Percentiles rank a stretch among this genome's conserved stretches.
These are phyloP conservation scores for Hypericum perforatum DNA, from an alignment of 345 rosid genomes.

Conservation along the genomic window DNA sequence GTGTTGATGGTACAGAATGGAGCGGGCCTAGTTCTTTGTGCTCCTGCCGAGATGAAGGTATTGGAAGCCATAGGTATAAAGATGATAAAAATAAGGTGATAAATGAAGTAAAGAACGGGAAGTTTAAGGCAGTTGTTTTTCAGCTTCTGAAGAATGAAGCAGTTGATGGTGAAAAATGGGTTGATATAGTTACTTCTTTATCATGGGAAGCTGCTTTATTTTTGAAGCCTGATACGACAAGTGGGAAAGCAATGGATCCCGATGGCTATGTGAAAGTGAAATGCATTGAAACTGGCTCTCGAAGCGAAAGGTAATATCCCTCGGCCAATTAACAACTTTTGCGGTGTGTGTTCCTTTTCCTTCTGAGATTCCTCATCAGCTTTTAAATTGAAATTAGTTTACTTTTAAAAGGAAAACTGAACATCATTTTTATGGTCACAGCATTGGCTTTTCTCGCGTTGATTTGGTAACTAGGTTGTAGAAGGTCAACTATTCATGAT, in stretches of 20 bases:
- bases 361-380: too few relatives aligned
- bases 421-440: too few relatives aligned
- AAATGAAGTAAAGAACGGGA: slow-evolving; percentile 57
- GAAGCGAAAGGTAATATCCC: slow-evolving; percentile 46
- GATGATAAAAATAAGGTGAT: slow-evolving; percentile 52
- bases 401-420: too few relatives aligned
- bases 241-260: slow-evolving; percentile 50
- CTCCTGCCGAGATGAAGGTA: slow-evolving; percentile 29
- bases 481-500: too few relatives aligned
- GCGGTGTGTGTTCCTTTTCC: too few relatives aligned
- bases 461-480: too few relatives aligned
- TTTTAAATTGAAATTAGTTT: too few relatives aligned
- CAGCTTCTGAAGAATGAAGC: slow-evolving; percentile 56
- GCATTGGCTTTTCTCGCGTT: too few relatives aligned
- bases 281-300: slow-evolving; percentile 82
- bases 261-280: slow-evolving; percentile 70
- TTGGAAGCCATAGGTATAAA: slow-evolving; percentile 30
- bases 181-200: slow-evolving; percentile 53
- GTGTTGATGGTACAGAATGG: slow-evolving; percentile 59
- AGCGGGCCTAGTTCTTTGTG: slow-evolving; percentile 45
- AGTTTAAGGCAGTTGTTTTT: slow-evolving; percentile 48
- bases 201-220: slow-evolving; percentile 89
- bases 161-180: slow-evolving; percentile 49
- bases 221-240: slow-evolving; percentile 52
- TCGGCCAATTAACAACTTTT: too few relatives aligned